These are phyloP conservation scores for Fusarium napiforme DNA, from an alignment of 2,329 filamentous ascomycete species.

Conservation along the genomic window DNA sequence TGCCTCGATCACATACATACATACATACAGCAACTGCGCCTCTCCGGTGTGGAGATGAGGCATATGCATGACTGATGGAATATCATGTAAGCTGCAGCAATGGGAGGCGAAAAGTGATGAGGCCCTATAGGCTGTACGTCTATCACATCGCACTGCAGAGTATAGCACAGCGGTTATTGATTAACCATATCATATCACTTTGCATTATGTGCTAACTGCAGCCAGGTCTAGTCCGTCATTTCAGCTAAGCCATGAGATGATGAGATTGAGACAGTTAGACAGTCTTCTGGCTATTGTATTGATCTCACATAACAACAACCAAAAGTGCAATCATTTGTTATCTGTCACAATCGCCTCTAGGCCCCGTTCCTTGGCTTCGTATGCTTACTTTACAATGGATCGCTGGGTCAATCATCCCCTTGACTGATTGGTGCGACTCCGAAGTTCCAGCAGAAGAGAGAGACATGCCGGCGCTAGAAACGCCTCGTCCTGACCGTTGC, in stretches of 20 bases:
- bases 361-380: constrained; percentile 7
- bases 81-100: neutral
- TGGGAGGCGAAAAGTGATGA: constrained; percentile 26
- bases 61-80: constrained; percentile 3
- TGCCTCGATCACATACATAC: neutral
- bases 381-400: constrained; percentile 2
- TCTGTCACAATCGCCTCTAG: constrained; percentile 8
- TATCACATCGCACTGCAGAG: constrained; percentile 33
- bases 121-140: constrained; percentile 35
- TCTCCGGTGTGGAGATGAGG: constrained; percentile 23
- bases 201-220: neutral
- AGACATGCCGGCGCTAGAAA: constrained; percentile 37
- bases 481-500: constrained; percentile 36
- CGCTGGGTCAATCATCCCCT: neutral
- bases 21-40: neutral
- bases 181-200: constrained; percentile 3
- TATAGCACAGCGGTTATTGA: neutral
- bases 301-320: constrained; percentile 9
- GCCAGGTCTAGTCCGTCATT: neutral
- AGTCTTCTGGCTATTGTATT: constrained; percentile 1
- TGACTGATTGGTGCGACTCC: constrained; percentile 2
- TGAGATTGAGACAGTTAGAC: constrained; percentile 9
- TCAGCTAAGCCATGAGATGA: constrained; percentile 27
- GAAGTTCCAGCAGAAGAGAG: neutral
- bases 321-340: neutral